phyloP scores from a whole-genome alignment of 495 filamentous ascomycete species.

The Alectoria sarmentosa region DNA sequence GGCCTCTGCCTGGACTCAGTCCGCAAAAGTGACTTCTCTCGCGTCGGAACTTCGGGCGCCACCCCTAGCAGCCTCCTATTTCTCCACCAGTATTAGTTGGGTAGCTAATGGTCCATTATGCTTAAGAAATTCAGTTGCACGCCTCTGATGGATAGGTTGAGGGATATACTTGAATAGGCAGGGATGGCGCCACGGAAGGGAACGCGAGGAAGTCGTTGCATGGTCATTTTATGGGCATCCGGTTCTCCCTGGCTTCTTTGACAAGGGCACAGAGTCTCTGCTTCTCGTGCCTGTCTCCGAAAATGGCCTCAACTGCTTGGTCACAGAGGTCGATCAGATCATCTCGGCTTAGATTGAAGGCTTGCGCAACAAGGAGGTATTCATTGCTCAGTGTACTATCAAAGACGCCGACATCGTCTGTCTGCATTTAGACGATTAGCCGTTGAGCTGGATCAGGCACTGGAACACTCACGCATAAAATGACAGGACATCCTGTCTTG shows the following conservation, averaged over 20 bases:
- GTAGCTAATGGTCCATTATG: too few species aligned
- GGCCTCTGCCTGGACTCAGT: neutral
- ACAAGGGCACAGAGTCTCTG: constrained; percentile 36
- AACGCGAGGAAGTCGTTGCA: neutral
- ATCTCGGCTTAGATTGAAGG: constrained; percentile 52
- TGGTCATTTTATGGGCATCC: neutral
- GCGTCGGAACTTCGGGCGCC: neutral
- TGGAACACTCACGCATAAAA: constrained; percentile 49
- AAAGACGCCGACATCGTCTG: constrained; percentile 83
- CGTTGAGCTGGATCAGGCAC: constrained; percentile 11
- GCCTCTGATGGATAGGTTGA: too few species aligned
- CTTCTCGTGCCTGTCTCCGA: constrained; percentile 57
- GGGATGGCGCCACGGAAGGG: neutral
- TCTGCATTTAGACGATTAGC: constrained; percentile 39
- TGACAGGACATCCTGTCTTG: constrained; percentile 44
- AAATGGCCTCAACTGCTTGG: constrained; percentile 54
- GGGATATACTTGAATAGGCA: neutral
- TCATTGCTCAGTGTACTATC: constrained; percentile 74
- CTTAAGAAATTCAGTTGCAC: too few species aligned
- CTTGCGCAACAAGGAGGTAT: constrained; percentile 62
- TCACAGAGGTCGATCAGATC: constrained; percentile 53
- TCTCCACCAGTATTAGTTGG: too few species aligned
- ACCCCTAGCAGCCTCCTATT: neutral
- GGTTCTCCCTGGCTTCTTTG: neutral
- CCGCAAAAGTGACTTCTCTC: neutral